These are phyloP conservation scores for Hypoxylon lienhwacheense DNA, from an alignment of 495 filamentous ascomycete genomes.

Conservation along the genomic window DNA sequence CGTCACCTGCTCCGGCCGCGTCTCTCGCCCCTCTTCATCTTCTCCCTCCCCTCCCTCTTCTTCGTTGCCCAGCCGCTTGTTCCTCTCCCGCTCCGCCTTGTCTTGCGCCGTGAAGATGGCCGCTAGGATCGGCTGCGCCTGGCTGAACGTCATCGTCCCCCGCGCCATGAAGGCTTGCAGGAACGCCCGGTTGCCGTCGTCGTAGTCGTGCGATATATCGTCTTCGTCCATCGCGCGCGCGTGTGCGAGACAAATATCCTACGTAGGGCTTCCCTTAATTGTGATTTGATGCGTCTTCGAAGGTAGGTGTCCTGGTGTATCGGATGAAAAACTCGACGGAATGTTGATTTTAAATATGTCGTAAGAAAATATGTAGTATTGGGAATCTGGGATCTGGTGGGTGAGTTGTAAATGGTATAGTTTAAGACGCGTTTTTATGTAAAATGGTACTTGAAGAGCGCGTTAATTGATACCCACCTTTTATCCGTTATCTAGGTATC, in stretches of 20 bases:
- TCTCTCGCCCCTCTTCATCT: constrained; percentile 36
- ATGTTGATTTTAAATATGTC: too few relatives aligned
- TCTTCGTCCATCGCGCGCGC: constrained; percentile 24
- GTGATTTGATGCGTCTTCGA: too few relatives aligned
- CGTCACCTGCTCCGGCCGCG: constrained; percentile 59
- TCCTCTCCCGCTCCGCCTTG: constrained; percentile 38
- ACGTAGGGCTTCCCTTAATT: too few relatives aligned
- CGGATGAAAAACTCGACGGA: too few relatives aligned
- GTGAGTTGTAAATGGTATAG: too few relatives aligned
- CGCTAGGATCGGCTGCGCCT: constrained; percentile 73
- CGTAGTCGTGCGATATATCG: constrained; percentile 32
- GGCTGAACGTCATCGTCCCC: constrained; percentile 70
- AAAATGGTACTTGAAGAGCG: constrained; percentile 1
- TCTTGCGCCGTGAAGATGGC: constrained; percentile 63
- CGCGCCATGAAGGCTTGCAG: constrained; percentile 85
- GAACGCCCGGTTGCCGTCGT: constrained; percentile 84
- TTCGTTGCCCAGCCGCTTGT: too few relatives aligned
- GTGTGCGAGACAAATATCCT: too few relatives aligned
- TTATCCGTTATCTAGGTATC: neutral
- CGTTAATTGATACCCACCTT: constrained; percentile 23
- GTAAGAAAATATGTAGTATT: too few relatives aligned
- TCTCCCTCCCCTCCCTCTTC: constrained; percentile 35
- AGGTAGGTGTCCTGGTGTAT: too few relatives aligned
- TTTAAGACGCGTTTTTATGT: constrained; percentile 28
- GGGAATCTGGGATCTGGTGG: too few relatives aligned